Base-by-base conservation (phyloP, 2,329 filamentous ascomycete genomes). In the Colletotrichum lentis region DNA sequence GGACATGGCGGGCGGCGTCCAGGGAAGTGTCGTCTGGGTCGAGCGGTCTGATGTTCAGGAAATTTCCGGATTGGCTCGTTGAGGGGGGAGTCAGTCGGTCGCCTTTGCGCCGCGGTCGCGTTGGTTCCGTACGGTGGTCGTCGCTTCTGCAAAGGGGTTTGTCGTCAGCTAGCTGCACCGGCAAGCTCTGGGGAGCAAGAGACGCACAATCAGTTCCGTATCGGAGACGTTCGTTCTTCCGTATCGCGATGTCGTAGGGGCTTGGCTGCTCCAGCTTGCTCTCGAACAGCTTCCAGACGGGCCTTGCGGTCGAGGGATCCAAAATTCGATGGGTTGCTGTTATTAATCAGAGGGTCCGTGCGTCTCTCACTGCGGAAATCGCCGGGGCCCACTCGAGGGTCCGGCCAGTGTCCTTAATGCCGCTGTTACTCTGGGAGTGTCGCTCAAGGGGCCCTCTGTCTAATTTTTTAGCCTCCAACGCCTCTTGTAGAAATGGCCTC, bases 1-100 rank as follows among this genome's bases (percentile, higher is more conserved):
- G 66, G 89, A 84, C 90, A 94, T 94, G 69, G 60, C 74, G 43
- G 63, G 20, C 18, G 7, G 22, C 22, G 52, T 35, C 31, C 8
- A 7, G 16, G 5, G 10, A 1, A 10, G 1, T 16, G 4, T 5
- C 14, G 27, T 3, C 12, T 22, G 16, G 16, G 27, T 47, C n/a
- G 10, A n/a, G 20, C 31, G 37, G 18, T 56, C 44, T 22, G 37
- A n/a, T 20, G 6, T 37, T 12, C 5, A 35, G 44, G 24, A 16
- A 10, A 20, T 16, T 1, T 20, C 18, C 10, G 27, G 27, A 20
- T 2, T 11, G 35, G 50, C 50, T 37, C 11, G 27, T 20, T 12
- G 31, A 6, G 50, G 14, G n/a, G 10, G 31, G 50, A 35, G 31
- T 35, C 31, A 35, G 31, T 10, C 31, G 31, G 31, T 35, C 31